These are phyloP conservation scores for Malus sieversii DNA, from an alignment of 306 rosid species.

Conservation along the genomic window DNA sequence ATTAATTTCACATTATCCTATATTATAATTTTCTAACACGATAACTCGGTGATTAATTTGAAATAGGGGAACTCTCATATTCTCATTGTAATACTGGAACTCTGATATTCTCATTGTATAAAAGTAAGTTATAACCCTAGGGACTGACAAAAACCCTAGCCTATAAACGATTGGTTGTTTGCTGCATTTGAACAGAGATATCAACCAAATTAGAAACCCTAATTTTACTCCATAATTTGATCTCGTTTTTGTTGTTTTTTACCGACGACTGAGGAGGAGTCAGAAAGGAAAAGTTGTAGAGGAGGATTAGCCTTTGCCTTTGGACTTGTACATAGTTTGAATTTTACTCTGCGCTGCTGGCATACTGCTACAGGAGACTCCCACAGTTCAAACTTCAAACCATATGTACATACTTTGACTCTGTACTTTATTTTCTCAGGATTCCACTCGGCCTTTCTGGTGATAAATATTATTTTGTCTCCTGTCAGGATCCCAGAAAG, in stretches of 20 bases:
- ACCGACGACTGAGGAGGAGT: background rate
- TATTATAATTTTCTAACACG: too few relatives aligned
- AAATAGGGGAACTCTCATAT: too few relatives aligned
- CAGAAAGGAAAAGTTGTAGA: background rate
- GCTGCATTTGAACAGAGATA: too few relatives aligned
- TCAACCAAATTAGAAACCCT: background rate
- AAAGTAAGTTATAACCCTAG: too few relatives aligned
- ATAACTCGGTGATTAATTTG: too few relatives aligned
- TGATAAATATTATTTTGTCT: background rate
- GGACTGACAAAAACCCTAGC: too few relatives aligned
- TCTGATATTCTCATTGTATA: too few relatives aligned
- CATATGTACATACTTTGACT: background rate
- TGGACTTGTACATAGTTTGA: background rate
- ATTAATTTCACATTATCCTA: too few relatives aligned
- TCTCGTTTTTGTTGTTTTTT: background rate
- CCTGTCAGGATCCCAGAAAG: slow-evolving; percentile 4
- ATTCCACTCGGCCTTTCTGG: background rate
- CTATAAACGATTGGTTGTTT: too few relatives aligned
- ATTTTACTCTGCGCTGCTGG: background rate
- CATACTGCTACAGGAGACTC: background rate
- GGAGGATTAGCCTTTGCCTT: background rate
- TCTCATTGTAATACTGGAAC: too few relatives aligned
- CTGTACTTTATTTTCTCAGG: background rate
- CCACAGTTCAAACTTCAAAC: background rate
- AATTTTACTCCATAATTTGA: background rate